Evolutionary conservation across 2,329 filamentous ascomycete species (phyloP).

Genomic region (Xylariaceae sp.): DNA sequence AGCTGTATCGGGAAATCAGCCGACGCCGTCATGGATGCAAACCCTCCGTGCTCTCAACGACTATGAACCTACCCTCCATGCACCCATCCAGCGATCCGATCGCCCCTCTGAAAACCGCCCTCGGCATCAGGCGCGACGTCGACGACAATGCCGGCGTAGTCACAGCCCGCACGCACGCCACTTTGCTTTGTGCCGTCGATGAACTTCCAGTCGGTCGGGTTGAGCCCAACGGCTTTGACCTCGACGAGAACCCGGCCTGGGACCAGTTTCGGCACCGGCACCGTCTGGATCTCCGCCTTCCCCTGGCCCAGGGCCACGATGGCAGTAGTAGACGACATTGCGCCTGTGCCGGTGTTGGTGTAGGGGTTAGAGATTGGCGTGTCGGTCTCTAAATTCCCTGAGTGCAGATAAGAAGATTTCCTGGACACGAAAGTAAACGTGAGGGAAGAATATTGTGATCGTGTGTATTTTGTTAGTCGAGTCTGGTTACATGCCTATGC

Average conservation of each 20-base stretch:
- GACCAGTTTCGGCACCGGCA: conserved; percentile 12
- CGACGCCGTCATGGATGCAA: too few relatives aligned
- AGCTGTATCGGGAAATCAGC: conserved; percentile 18
- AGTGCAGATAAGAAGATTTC: background rate
- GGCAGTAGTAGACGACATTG: conserved; percentile 10
- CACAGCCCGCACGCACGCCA: conserved; percentile 31
- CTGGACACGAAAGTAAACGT: too few relatives aligned
- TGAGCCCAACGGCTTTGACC: conserved; percentile 27
- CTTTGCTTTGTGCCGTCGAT: conserved; percentile 10
- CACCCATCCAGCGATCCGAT: conserved; percentile 37
- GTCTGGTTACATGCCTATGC: too few relatives aligned
- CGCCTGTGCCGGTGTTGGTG: too few relatives aligned
- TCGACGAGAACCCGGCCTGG: conserved; percentile 28
- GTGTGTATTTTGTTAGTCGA: too few relatives aligned
- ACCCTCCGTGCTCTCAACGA: too few relatives aligned
- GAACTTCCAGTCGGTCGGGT: conserved; percentile 31
- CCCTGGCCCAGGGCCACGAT: conserved; percentile 11
- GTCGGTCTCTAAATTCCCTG: background rate
- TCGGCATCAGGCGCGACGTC: conserved; percentile 38
- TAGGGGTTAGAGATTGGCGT: background rate
- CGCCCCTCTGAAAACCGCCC: conserved; percentile 40
- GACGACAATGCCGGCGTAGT: conserved; percentile 42
- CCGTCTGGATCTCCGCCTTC: conserved; percentile 14
- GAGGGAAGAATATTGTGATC: too few relatives aligned
- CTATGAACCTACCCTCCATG: conserved; percentile 15